A percentile compares a stretch with the other conserved stretches of the same genome.
Evolutionary conservation across 352 stramenopile species (phyloP).

Genomic region (Thraustotheca clavata): DNA sequence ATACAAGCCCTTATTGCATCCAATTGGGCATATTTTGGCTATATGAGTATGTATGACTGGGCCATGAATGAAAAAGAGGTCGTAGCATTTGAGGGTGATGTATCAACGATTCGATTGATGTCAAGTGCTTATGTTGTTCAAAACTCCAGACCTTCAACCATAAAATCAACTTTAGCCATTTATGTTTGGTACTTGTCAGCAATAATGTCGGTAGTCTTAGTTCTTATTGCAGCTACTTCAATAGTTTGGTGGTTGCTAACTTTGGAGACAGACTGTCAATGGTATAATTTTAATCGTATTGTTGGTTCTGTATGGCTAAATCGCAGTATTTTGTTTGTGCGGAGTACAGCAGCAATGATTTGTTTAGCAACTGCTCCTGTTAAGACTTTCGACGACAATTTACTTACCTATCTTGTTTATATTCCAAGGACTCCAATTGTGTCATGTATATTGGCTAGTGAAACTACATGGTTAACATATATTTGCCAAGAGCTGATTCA

Average conservation of each 20-base stretch:
- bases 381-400: neutral
- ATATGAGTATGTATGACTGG: conserved; percentile 7
- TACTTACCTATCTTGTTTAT: neutral
- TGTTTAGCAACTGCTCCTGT: neutral
- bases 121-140: neutral
- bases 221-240: neutral
- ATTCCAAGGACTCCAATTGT: neutral
- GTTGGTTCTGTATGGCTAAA: neutral
- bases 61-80: conserved; percentile 4
- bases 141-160: too few relatives aligned
- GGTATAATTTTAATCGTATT: neutral
- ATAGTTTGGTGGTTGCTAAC: too few relatives aligned
- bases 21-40: conserved; percentile 4
- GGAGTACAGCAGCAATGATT: neutral
- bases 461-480: neutral
- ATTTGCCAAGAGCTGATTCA: neutral
- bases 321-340: neutral
- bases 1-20: neutral
- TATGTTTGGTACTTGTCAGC: neutral
- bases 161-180: neutral
- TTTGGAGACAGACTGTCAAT: neutral
- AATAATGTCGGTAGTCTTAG: neutral
- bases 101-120: neutral
- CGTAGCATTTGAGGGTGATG: conserved; percentile 3
- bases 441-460: neutral